These are phyloP conservation scores for Coniferiporia sulphurascens DNA, from an alignment of 1,284 basidiomycete species.

Conservation along the genomic window DNA sequence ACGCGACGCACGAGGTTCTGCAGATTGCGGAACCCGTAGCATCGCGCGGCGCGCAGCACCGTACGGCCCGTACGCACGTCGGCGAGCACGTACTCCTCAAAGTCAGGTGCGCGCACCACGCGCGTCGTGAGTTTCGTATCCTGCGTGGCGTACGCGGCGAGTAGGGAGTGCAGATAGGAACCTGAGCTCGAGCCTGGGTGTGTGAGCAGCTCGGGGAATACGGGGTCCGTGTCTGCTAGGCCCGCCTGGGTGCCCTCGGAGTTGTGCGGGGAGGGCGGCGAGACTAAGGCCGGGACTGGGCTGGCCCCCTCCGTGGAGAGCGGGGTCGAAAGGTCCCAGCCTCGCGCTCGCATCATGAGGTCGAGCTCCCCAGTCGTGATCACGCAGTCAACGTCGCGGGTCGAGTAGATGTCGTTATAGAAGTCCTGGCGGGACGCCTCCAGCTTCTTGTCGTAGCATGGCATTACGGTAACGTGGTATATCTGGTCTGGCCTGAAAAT, in stretches of 20 bases:
- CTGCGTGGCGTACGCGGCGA: slow-evolving; percentile 41
- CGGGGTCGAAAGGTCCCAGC: slow-evolving; percentile 66
- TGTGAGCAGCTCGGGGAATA: slow-evolving; percentile 67
- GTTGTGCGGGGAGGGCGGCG: slow-evolving; percentile 7
- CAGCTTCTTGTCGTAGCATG: slow-evolving; percentile 99
- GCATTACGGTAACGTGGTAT: slow-evolving; percentile 98
- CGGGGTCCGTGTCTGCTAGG: slow-evolving; percentile 15
- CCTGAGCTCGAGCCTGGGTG: slow-evolving; percentile 91
- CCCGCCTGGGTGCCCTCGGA: slow-evolving; percentile 3
- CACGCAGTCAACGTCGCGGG: slow-evolving; percentile 95
- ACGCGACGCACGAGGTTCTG: slow-evolving; percentile 96
- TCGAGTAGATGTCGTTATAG: slow-evolving; percentile 72
- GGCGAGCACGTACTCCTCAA: slow-evolving; percentile 59
- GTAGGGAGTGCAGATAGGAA: slow-evolving; percentile 82
- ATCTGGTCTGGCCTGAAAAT: slow-evolving; percentile 67
- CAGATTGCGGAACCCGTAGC: slow-evolving; percentile 96
- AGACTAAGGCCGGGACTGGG: slow-evolving; percentile 7
- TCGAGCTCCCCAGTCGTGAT: slow-evolving; percentile 96
- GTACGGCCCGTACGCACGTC: slow-evolving; percentile 45
- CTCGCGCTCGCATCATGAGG: slow-evolving; percentile 77
- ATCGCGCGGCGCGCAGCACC: slow-evolving; percentile 90
- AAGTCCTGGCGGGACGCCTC: slow-evolving; percentile 94
- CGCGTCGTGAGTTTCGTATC: slow-evolving; percentile 50
- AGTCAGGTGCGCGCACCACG: slow-evolving; percentile 60
- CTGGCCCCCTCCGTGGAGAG: slow-evolving; percentile 33